A percentile compares a stretch with the other conserved stretches of the same genome.
Conservation (phyloP, 768 basidiomycete species). For the Boletus sensibilis region DNA sequence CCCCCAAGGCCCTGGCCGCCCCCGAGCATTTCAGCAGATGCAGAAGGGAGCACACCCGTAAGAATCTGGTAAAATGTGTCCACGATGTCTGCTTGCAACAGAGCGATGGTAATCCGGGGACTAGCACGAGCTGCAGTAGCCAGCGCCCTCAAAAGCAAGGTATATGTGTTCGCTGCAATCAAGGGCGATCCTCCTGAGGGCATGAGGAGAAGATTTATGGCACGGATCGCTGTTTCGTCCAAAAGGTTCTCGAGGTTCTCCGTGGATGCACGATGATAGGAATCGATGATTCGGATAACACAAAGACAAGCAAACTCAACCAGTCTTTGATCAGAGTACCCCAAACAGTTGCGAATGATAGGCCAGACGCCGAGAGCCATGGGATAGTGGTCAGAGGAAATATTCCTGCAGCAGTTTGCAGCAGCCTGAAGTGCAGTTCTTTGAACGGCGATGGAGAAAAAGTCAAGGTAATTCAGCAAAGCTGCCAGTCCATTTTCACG, state of each 20-base stretch:
- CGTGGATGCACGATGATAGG: constrained; percentile 80
- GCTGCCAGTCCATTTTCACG: constrained; percentile 94
- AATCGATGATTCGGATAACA: constrained; percentile 91
- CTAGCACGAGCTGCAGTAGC: constrained; percentile 87
- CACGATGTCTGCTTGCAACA: constrained; percentile 91
- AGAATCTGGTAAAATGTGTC: constrained; percentile 93
- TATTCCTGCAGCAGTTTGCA: constrained; percentile 93
- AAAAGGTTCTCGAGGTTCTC: constrained; percentile 87
- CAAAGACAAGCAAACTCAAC: constrained; percentile 96
- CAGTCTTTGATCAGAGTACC: constrained; percentile 92
- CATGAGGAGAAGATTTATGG: constrained; percentile 80
- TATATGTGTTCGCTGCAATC: constrained; percentile 85
- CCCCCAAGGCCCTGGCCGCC: constrained; percentile 79
- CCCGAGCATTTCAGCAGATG: constrained; percentile 49
- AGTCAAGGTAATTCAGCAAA: constrained; percentile 93
- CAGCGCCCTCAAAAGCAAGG: constrained; percentile 80
- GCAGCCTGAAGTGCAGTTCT: constrained; percentile 95
- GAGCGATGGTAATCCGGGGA: constrained; percentile 78
- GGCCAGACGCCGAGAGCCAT: constrained; percentile 91
- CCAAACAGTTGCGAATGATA: constrained; percentile 87
- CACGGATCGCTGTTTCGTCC: constrained; percentile 73
- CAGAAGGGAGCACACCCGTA: constrained; percentile 86
- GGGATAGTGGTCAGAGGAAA: constrained; percentile 82
- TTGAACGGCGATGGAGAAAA: constrained; percentile 97
- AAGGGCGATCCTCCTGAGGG: constrained; percentile 86